These are phyloP conservation scores for Suhomyces coccinellae DNA, from an alignment of 1,139 yeast species.

Conservation along the genomic window DNA sequence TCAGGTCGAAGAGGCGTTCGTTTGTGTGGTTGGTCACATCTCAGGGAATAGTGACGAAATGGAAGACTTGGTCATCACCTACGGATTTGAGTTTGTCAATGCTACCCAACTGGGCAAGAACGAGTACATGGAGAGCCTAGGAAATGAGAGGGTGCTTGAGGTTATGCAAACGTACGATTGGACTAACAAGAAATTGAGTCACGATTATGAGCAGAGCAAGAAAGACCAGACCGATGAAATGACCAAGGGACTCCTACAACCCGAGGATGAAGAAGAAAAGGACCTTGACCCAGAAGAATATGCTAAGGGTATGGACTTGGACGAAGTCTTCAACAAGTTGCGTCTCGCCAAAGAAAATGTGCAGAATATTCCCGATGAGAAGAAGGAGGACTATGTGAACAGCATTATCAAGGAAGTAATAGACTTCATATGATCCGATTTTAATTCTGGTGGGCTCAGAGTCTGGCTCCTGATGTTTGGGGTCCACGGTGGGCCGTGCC, in stretches of 20 bases:
- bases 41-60: constrained; percentile 19
- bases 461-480: neutral
- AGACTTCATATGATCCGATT: constrained; percentile 30
- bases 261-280: constrained; percentile 7
- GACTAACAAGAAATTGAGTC: constrained; percentile 23
- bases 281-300: constrained; percentile 1
- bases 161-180: constrained; percentile 44
- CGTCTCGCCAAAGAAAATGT: constrained; percentile 33
- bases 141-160: constrained; percentile 33
- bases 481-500: neutral
- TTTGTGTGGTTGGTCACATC: constrained; percentile 26
- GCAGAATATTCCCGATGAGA: constrained; percentile 23
- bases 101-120: constrained; percentile 18
- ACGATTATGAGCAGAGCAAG: constrained; percentile 22
- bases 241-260: constrained; percentile 27
- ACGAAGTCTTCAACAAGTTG: constrained; percentile 30
- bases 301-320: constrained; percentile 24
- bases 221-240: constrained; percentile 25
- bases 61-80: constrained; percentile 32
- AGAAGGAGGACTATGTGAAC: constrained; percentile 33
- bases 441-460: neutral
- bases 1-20: constrained; percentile 22
- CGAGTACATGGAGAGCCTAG: constrained; percentile 20
- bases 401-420: constrained; percentile 39
- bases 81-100: constrained; percentile 36